A percentile compares a stretch with the other conserved stretches of the same genome.
These are phyloP conservation scores for Didymella segeticola DNA, from an alignment of 2,329 filamentous ascomycete genomes.

Conservation along the genomic window DNA sequence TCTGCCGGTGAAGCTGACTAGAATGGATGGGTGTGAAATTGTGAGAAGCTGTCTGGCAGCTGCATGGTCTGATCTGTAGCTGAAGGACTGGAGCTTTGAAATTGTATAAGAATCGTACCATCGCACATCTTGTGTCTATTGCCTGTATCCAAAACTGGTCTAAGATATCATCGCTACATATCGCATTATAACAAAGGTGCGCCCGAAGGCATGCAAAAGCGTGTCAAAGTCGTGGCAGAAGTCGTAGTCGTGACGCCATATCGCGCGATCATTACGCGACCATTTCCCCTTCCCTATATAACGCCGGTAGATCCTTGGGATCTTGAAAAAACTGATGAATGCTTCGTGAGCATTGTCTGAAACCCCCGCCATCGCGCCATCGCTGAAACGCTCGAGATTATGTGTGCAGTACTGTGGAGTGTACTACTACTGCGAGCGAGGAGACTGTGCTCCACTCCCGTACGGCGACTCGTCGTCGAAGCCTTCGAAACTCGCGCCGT, in stretches of 20 bases:
- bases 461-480: constrained; percentile 39
- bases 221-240: constrained; percentile 16
- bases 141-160: constrained; percentile 6
- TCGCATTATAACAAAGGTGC: constrained; percentile 11
- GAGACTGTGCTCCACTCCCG: constrained; percentile 32
- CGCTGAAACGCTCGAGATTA: constrained; percentile 8
- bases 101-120: neutral
- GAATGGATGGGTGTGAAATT: no score
- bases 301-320: constrained; percentile 7
- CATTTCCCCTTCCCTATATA: constrained; percentile 12
- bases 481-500: constrained; percentile 41
- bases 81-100: no score
- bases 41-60: no score
- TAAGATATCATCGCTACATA: constrained; percentile 21
- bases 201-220: constrained; percentile 1
- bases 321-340: neutral
- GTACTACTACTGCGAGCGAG: constrained; percentile 21
- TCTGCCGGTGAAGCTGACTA: no score
- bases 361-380: neutral
- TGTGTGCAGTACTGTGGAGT: neutral
- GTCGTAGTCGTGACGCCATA: constrained; percentile 19
- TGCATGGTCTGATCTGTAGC: no score
- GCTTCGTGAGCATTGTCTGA: no score
- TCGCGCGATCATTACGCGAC: constrained; percentile 19
- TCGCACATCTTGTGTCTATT: constrained; percentile 16